phyloP scores from a whole-genome alignment of 139 green algal species.

The Zygnema cylindricum region DNA sequence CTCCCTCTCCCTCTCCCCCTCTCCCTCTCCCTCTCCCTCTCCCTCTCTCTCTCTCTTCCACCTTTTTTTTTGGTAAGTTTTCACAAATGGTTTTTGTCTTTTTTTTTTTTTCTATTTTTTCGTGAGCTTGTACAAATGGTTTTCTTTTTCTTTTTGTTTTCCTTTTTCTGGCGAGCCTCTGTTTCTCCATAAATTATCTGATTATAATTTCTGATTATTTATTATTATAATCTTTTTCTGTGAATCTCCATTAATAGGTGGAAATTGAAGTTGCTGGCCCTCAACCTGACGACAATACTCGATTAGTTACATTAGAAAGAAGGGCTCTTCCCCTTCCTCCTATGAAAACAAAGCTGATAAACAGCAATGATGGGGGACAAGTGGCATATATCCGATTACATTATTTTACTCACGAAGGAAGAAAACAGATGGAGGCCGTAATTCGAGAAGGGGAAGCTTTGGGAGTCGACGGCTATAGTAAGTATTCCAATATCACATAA shows the following conservation, averaged over 20 bases:
- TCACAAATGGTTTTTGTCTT: background rate
- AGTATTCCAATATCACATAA: no score
- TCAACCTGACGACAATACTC: background rate
- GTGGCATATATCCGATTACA: conserved; percentile 58
- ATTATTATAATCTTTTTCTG: background rate
- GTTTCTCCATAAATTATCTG: no score
- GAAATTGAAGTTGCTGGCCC: conserved; percentile 12
- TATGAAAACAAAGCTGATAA: conserved; percentile 18
- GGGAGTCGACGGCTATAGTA: conserved; percentile 51
- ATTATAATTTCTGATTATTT: background rate
- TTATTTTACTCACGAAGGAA: conserved; percentile 54
- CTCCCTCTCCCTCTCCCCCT: conserved; percentile 12
- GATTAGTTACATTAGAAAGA: conserved; percentile 45
- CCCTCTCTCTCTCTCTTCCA: background rate
- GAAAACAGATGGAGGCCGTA: conserved; percentile 28
- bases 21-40: conserved; percentile 10
- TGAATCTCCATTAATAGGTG: conserved; percentile 16
- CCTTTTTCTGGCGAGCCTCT: background rate
- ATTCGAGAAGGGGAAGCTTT: conserved; percentile 50
- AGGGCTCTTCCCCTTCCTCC: conserved; percentile 49
- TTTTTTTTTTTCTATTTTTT: background rate
- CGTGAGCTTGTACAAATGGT: background rate
- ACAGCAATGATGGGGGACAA: background rate
- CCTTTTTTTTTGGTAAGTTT: background rate
- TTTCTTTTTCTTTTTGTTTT: background rate